phyloP scores from a whole-genome alignment of 2,329 filamentous ascomycete genomes.

The Pleomassaria siparia region DNA sequence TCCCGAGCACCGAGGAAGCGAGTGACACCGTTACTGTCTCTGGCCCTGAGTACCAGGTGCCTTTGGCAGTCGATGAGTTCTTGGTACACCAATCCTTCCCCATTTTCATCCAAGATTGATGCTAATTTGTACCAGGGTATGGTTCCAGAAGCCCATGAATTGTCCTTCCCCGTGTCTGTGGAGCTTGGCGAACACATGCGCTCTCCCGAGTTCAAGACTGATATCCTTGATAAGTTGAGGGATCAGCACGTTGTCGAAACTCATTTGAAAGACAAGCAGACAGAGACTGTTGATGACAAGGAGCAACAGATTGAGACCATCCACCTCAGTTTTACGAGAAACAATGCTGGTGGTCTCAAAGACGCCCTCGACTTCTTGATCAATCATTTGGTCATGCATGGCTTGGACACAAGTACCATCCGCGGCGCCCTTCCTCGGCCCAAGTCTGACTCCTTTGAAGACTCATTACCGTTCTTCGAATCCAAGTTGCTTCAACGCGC shows the following conservation, averaged over 20 bases:
- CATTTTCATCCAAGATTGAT: background rate
- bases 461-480: constrained; percentile 94
- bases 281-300: constrained; percentile 44
- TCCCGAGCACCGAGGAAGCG: constrained; percentile 95
- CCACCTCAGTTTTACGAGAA: constrained; percentile 75
- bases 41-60: constrained; percentile 96
- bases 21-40: constrained; percentile 96
- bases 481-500: constrained; percentile 95
- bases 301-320: constrained; percentile 49
- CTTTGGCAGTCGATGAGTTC: constrained; percentile 93
- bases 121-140: constrained; percentile 66
- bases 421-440: constrained; percentile 97
- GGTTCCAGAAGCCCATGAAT: constrained; percentile 94
- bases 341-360: constrained; percentile 92
- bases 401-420: constrained; percentile 80
- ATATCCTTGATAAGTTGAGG: constrained; percentile 82
- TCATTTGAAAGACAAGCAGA: constrained; percentile 61
- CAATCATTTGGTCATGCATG: constrained; percentile 79
- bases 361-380: constrained; percentile 96
- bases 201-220: constrained; percentile 76
- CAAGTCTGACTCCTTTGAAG: constrained; percentile 98
- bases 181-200: constrained; percentile 80
- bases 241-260: constrained; percentile 90
- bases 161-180: constrained; percentile 75
- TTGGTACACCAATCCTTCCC: constrained; percentile 56